A percentile compares a stretch with the other conserved stretches of the same genome.
Conservation (phyloP, 116 monocot species). For the Iris pallida region DNA sequence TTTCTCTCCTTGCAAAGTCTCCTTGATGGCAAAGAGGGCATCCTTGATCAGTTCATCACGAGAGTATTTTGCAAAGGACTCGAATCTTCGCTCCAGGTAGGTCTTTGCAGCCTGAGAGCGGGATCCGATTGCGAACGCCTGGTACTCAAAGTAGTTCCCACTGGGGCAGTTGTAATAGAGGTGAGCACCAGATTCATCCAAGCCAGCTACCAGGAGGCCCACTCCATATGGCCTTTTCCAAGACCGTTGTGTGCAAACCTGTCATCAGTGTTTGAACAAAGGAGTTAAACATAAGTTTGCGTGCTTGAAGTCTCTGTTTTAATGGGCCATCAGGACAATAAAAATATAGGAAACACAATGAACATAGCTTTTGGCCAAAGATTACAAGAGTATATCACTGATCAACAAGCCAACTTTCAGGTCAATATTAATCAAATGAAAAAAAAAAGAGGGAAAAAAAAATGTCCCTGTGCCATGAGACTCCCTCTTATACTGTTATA, state of each 20-base stretch:
- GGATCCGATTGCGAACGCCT: constrained; percentile 93
- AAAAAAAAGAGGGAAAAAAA: too few relatives aligned
- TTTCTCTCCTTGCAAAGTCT: constrained; percentile 91
- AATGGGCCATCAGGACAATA: too few relatives aligned
- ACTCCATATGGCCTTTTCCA: constrained; percentile 98
- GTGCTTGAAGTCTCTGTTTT: too few relatives aligned
- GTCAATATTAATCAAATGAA: too few relatives aligned
- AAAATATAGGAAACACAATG: too few relatives aligned
- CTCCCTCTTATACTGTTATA: too few relatives aligned
- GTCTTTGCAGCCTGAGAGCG: constrained; percentile 96
- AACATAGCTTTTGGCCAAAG: too few relatives aligned
- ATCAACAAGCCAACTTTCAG: too few relatives aligned
- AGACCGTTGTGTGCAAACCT: constrained; percentile 95
- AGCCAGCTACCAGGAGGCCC: constrained; percentile 77
- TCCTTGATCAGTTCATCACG: constrained; percentile 79
- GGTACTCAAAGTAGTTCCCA: constrained; percentile 96
- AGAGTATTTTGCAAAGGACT: constrained; percentile 35
- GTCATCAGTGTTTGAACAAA: neutral
- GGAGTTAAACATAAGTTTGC: too few relatives aligned
- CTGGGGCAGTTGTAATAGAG: constrained; percentile 99
- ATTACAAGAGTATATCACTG: too few relatives aligned
- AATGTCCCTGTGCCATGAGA: too few relatives aligned
- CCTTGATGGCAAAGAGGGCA: constrained; percentile 86
- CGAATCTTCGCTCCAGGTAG: constrained; percentile 65
- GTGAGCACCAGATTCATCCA: constrained; percentile 88